phyloP scores from a whole-genome alignment of 106 monocot species.

The Apostasia shenzhenica region DNA sequence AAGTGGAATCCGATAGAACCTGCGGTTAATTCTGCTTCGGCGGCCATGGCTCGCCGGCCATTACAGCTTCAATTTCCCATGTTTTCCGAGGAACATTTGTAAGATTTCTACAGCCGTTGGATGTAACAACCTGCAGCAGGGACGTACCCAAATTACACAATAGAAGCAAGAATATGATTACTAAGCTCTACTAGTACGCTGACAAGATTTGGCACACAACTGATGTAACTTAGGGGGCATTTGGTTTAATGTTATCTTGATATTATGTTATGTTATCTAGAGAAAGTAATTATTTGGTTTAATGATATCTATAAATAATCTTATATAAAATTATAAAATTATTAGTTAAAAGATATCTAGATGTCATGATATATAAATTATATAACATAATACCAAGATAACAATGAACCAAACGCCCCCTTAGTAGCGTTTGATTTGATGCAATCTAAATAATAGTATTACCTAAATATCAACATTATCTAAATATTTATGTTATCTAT shows the following conservation, averaged over 20 bases:
- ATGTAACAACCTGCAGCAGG: constrained; percentile 59
- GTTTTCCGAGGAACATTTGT: constrained; percentile 70
- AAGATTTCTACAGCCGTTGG: constrained; percentile 78
- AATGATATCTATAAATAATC: background rate
- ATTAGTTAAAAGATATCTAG: too few species aligned
- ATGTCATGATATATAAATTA: too few species aligned
- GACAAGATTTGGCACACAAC: background rate
- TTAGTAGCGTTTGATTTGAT: too few species aligned
- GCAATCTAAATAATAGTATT: too few species aligned
- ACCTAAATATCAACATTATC: too few species aligned
- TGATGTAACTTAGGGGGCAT: background rate
- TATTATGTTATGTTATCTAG: too few species aligned
- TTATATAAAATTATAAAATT: too few species aligned
- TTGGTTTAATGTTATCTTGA: too few species aligned
- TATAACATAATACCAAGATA: too few species aligned
- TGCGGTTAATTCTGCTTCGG: background rate
- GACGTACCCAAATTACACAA: background rate
- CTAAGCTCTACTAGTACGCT: background rate
- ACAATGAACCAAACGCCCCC: too few species aligned
- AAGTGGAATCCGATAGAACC: too few species aligned
- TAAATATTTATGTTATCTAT: too few species aligned
- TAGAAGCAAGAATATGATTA: background rate
- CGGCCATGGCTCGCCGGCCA: constrained; percentile 92
- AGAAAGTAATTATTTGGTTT: background rate
- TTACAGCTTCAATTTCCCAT: constrained; percentile 94